Evolutionary conservation across 2,329 filamentous ascomycete genomes (phyloP).

Genomic region (Ambrosiella xylebori): DNA sequence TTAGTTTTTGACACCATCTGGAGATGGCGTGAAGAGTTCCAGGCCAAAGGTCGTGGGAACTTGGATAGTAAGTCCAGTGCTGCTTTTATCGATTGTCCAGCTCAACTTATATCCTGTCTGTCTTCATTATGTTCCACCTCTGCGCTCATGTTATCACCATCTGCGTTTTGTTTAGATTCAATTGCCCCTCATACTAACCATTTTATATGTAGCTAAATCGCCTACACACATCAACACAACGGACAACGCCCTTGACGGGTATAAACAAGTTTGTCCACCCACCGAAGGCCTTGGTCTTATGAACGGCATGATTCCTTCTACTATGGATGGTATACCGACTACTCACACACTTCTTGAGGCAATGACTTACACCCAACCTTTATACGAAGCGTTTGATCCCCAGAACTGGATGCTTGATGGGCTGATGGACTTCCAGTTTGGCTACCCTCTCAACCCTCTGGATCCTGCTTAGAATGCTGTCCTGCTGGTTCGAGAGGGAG

Average conservation of each 20-base stretch:
- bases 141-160: background rate
- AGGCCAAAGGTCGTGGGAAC: slow-evolving; percentile 49
- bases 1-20: slow-evolving; percentile 72
- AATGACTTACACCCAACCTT: slow-evolving; percentile 44
- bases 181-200: slow-evolving; percentile 40
- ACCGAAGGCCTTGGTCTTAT: slow-evolving; percentile 30
- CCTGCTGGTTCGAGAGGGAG: background rate
- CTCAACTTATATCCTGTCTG: background rate
- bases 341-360: slow-evolving; percentile 31
- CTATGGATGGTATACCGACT: slow-evolving; percentile 24
- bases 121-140: background rate
- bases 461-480: slow-evolving; percentile 20
- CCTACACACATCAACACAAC: background rate
- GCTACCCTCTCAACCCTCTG: slow-evolving; percentile 33
- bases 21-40: slow-evolving; percentile 69
- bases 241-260: slow-evolving; percentile 47
- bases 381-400: slow-evolving; percentile 80
- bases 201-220: slow-evolving; percentile 58
- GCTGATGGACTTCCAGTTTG: slow-evolving; percentile 62
- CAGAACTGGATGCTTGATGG: slow-evolving; percentile 89
- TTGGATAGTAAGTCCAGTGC: slow-evolving; percentile 45
- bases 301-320: slow-evolving; percentile 37
- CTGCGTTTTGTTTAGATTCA: background rate
- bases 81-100: background rate
- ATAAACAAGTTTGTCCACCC: slow-evolving; percentile 40